Percentiles rank a stretch among this genome's conserved stretches.
Conservation (phyloP, 2,329 filamentous ascomycete genomes). For the Pestalotiopsis fici region DNA sequence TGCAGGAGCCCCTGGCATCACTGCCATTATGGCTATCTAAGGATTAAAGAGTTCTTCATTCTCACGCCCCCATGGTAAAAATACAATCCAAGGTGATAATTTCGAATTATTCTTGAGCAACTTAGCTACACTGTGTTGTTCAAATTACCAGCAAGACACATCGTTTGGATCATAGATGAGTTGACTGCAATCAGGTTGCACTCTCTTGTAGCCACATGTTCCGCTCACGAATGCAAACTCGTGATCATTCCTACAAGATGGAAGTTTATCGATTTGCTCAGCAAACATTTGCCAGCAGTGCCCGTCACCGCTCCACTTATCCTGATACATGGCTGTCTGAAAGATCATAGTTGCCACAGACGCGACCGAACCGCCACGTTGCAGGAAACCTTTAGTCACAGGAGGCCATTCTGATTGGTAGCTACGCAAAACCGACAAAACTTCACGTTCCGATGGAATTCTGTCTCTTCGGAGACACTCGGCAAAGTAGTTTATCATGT, state of each 20-base stretch:
- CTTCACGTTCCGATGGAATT: not conserved
- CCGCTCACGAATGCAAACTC: not conserved
- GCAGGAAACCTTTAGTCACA: not conserved
- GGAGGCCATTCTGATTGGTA: not conserved
- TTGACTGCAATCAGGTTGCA: not conserved
- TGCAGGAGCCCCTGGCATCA: no score
- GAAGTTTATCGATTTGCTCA: not conserved
- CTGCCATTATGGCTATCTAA: no score
- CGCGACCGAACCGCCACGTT: not conserved
- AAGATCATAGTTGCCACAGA: not conserved
- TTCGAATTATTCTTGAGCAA: not conserved
- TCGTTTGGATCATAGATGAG: not conserved
- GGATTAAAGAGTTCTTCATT: no score
- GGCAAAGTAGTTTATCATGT: conserved; percentile 30
- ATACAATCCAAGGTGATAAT: no score
- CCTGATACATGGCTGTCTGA: not conserved
- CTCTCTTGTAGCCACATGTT: not conserved
- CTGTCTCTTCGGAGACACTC: conserved; percentile 16
- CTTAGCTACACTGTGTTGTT: not conserved
- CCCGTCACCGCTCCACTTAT: not conserved
- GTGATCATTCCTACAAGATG: not conserved
- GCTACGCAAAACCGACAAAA: not conserved
- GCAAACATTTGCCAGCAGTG: not conserved
- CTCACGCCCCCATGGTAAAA: no score
- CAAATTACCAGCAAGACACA: not conserved